Conservation (phyloP, 371 early-diverging fungal species). For the Mortierella sp. region DNA sequence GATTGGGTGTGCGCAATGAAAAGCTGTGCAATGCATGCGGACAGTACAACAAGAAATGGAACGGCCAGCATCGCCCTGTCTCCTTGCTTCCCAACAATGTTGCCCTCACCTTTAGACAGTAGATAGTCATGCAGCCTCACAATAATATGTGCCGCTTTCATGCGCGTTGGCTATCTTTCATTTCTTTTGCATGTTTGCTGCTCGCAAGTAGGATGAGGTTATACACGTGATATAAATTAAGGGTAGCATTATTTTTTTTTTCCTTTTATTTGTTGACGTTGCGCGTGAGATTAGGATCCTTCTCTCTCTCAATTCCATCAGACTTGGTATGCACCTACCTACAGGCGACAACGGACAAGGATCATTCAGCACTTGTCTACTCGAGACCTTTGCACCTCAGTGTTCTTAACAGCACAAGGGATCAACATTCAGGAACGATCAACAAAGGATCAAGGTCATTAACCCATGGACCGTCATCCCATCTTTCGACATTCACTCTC, state of each 20-base stretch:
- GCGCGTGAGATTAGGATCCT: constrained; percentile 20
- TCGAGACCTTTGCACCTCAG: not conserved
- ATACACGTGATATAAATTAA: constrained; percentile 17
- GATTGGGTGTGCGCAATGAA: constrained; percentile 46
- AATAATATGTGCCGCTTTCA: constrained; percentile 1
- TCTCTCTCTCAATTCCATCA: constrained; percentile 56
- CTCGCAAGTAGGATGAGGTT: too few species aligned
- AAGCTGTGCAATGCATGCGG: constrained; percentile 56
- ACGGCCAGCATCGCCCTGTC: constrained; percentile 42
- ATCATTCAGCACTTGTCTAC: not conserved
- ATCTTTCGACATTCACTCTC: not conserved
- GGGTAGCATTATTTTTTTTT: constrained; percentile 22
- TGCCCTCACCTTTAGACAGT: constrained; percentile 43
- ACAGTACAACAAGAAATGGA: constrained; percentile 55
- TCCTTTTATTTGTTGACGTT: not conserved
- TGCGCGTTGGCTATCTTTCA: not conserved
- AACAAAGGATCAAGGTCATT: constrained; percentile 5
- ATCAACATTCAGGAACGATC: not conserved
- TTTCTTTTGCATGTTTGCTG: too few species aligned
- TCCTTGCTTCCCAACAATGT: constrained; percentile 38
- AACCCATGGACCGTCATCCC: constrained; percentile 14
- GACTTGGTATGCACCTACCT: constrained; percentile 47
- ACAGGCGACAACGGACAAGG: not conserved
- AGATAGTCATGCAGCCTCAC: constrained; percentile 1
- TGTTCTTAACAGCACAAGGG: not conserved